Evolutionary conservation across 2,329 filamentous ascomycete species (phyloP), one percentile per base, ranked within the genome.

Genomic region (Penicillium concentricum): DNA sequence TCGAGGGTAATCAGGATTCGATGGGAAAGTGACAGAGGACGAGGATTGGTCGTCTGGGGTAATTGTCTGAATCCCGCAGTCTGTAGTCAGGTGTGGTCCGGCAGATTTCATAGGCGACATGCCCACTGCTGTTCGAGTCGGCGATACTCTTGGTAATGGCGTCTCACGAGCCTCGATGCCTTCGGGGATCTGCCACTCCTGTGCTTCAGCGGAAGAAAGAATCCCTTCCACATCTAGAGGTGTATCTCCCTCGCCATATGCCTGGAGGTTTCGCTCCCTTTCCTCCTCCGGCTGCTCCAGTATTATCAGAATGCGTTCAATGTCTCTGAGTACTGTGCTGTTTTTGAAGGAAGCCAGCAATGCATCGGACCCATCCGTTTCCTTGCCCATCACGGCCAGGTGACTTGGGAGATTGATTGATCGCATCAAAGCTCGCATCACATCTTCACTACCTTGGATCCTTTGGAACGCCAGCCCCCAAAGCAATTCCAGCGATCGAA

Each of bases 401-500:
- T 71, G 69, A 30, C 68, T 66, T 2, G 70, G 68, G 20, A 73
- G 67, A 54, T 80, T 77, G 39, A 77, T 74, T 35, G 76, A 74
- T 35, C 78, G 79, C 54, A 89, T 74, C 49, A 87, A 73, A 8
- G 74, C 74, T 46, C 83, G 80, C 24, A 90, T 78, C 15, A 81
- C 78, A 50, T 79, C 77, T 70, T 90, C 87, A 46, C 79, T 81
- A 10, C 81, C 84, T 15, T 84, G 79, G 35, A 85, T 81, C 53
- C 83, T 82, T 57, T 84, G 81, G 58, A 90, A 87, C 1, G 89
- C 75, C 78, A 86, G 86, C 13, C 86, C 87, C 53, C 89, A 79
- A 10, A 87, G 82, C 42, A 89, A 73, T 71, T 92, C 89, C 18
- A 92, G 78, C 0, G 87, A 88, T 34, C 88, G 83, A 53, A 92